Base-by-base conservation (phyloP, 2,329 filamentous ascomycete species). In the Diaporthe sp. region DNA sequence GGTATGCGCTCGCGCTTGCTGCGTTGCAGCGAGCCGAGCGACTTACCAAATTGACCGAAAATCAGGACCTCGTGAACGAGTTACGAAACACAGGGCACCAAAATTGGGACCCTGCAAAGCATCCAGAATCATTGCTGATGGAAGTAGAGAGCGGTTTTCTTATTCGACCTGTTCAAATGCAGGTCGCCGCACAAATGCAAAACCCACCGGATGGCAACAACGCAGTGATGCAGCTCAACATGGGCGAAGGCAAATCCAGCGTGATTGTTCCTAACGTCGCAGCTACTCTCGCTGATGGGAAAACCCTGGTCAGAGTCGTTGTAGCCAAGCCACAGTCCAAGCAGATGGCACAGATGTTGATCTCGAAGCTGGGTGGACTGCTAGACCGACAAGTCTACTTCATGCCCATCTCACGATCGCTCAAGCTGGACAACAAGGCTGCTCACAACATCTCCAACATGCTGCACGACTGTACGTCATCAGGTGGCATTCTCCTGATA, bases 201-300 rank as follows among this genome's bases (percentile, higher is more conserved):
- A 70, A 78, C 0, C 85, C 86, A 0, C 75, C 78, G 0, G 80
- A 80, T 0, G 80, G 79, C 0, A 44, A 80, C 0, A 92, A 92
- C 76, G 81, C 86, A 0, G 87, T 91, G 0, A 87, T 93, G 83
- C 90, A 93, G 77, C 80, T 94, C 4, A 92, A 92, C 74, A 94
- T 93, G 91, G 92, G 92, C 0, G 88, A 92, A 78, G 92, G 92
- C 0, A 94, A 94, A 76, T 91, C 90, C 0, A 92, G 92, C 0
- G 89, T 94, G 3, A 94, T 95, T 58, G 86, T 92, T 0, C 92
- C 92, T 0, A 91, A 93, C 61, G 88, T 92, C 0, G 89, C 89
- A 0, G 82, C 88, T 0, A 82, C 84, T 0, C 80, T 93, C 0
- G 89, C 90, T 0, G 84, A 93, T 65, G 83, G 84, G 0, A 79